Conservation (phyloP, 2,329 filamentous ascomycete genomes). For the Blumeria hordei region DNA sequence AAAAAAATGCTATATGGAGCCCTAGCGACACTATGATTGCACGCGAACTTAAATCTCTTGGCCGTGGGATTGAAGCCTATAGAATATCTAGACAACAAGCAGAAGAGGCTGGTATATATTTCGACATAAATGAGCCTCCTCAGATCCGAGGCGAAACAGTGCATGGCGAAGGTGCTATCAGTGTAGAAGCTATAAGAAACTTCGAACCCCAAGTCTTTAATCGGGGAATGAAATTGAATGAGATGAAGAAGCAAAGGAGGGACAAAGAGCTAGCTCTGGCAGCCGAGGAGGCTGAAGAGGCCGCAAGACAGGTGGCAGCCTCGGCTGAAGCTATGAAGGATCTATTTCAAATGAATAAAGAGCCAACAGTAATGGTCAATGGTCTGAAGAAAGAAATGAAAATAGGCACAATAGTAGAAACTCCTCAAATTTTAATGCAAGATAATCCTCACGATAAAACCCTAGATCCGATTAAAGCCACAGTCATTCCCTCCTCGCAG, state of each 20-base stretch:
- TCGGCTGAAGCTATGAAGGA: conserved; percentile 22
- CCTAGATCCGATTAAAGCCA: no score
- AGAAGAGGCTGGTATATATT: conserved; percentile 37
- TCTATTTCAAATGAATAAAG: conserved; percentile 11
- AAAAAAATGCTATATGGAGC: conserved; percentile 72
- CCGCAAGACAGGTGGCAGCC: conserved; percentile 27
- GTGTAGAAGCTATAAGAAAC: conserved; percentile 22
- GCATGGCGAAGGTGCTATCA: conserved; percentile 34
- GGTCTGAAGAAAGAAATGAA: conserved; percentile 7
- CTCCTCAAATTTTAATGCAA: no score
- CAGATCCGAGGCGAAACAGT: conserved; percentile 17
- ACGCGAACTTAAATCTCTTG: conserved; percentile 46
- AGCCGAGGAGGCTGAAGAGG: conserved; percentile 35
- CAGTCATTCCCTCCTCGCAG: no score
- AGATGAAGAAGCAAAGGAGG: conserved; percentile 53
- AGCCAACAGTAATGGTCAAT: neutral
- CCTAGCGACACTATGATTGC: conserved; percentile 72
- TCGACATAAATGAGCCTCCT: conserved; percentile 21
- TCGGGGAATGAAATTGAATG: conserved; percentile 54
- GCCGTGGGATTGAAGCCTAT: conserved; percentile 39
- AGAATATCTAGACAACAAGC: conserved; percentile 37
- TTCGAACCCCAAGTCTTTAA: conserved; percentile 43
- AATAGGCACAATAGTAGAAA: neutral
- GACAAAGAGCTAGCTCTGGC: conserved; percentile 40
- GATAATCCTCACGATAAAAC: no score